phyloP scores from a whole-genome alignment of 106 monocot species.

The Agapanthus africanus region DNA sequence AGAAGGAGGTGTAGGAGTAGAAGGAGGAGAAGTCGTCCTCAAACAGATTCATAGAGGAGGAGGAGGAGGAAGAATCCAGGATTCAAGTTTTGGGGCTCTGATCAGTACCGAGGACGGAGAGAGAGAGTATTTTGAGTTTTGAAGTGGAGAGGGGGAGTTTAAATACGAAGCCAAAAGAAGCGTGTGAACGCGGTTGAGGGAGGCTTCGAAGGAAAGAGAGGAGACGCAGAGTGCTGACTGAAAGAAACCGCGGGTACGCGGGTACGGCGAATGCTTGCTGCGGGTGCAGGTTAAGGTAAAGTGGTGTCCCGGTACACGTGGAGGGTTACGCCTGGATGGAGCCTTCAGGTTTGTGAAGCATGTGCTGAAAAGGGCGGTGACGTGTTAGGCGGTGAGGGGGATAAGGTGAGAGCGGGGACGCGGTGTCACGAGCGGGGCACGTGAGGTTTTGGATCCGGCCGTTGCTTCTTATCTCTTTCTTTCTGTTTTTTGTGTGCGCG shows the following conservation, averaged over 20 bases:
- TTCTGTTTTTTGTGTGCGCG: not conserved
- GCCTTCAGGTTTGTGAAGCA: not conserved
- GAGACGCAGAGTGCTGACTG: too few relatives aligned
- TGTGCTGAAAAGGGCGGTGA: not conserved
- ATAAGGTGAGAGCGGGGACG: not conserved
- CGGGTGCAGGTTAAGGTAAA: too few relatives aligned
- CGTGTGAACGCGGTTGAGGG: constrained; percentile 20
- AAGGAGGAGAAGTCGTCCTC: constrained; percentile 38
- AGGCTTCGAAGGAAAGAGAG: constrained; percentile 1
- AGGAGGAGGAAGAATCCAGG: not conserved
- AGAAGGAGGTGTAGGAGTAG: constrained; percentile 24
- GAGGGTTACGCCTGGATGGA: not conserved
- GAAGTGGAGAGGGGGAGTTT: not conserved
- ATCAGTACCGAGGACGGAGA: too few relatives aligned
- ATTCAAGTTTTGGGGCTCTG: too few relatives aligned
- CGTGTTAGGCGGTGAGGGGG: too few relatives aligned
- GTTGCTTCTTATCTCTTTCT: not conserved
- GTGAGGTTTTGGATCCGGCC: not conserved
- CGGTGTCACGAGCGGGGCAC: not conserved
- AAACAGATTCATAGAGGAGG: not conserved
- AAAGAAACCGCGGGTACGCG: constrained; percentile 5
- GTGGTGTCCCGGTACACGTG: not conserved
- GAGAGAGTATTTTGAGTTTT: not conserved
- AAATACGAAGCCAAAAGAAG: not conserved
- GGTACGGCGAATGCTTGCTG: not conserved